phyloP scores from a whole-genome alignment of 257 asterid species.

The Solanum chmielewskii region DNA sequence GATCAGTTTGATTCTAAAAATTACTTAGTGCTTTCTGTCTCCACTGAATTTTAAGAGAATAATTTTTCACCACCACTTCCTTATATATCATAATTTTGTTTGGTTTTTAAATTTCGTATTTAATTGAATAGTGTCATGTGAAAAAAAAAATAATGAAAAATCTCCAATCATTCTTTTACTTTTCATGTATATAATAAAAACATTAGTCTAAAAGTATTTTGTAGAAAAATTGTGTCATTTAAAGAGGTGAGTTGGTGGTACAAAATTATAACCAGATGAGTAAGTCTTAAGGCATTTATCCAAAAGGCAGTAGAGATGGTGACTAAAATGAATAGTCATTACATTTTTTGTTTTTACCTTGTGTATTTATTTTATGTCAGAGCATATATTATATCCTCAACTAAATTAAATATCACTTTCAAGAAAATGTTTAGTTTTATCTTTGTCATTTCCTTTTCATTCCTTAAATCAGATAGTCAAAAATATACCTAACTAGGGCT shows the following conservation, averaged over 20 bases:
- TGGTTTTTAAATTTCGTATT: neutral
- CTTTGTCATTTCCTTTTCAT: slow-evolving; percentile 7
- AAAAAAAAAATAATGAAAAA: neutral
- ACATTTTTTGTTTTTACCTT: neutral
- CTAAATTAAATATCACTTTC: neutral
- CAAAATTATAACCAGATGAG: neutral
- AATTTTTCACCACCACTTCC: neutral
- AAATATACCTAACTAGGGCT: neutral
- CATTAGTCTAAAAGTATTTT: neutral
- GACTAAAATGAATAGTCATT: neutral
- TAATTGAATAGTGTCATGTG: neutral
- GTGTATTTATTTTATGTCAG: neutral
- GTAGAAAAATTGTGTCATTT: neutral
- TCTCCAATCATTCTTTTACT: neutral
- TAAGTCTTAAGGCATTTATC: neutral
- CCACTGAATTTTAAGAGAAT: neutral
- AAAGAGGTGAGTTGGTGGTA: neutral
- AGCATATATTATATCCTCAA: neutral
- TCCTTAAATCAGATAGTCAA: neutral
- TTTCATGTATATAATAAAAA: neutral
- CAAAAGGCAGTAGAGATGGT: neutral
- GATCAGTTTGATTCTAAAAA: no score
- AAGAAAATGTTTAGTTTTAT: neutral
- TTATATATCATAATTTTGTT: neutral
- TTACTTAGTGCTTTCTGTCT: neutral